Conservation (phyloP, 768 basidiomycete species). For the Hericium coralloides region DNA sequence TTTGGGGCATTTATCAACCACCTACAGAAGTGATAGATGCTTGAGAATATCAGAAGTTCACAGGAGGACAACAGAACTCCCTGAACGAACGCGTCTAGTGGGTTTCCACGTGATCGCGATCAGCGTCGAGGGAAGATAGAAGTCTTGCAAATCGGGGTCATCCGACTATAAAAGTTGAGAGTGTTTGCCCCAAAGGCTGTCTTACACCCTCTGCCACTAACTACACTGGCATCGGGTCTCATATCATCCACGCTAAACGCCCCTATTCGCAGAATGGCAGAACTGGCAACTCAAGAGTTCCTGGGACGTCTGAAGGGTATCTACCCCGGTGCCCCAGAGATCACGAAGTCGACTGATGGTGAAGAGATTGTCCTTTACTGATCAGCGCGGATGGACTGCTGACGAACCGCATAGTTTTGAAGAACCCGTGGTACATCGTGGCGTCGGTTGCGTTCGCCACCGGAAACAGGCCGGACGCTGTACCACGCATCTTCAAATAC, state of each 20-base stretch:
- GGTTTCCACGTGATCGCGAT: no score
- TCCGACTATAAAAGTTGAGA: no score
- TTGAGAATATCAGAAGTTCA: no score
- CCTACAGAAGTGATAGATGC: no score
- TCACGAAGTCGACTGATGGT: slow-evolving; percentile 13
- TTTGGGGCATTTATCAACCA: no score
- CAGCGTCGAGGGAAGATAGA: no score
- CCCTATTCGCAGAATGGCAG: slow-evolving; percentile 13
- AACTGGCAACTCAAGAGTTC: slow-evolving; percentile 33
- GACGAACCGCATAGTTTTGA: slow-evolving; percentile 4
- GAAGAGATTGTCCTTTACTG: not conserved
- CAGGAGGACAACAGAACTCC: no score
- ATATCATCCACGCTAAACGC: not conserved
- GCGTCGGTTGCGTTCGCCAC: slow-evolving; percentile 49
- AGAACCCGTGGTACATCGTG: slow-evolving; percentile 53
- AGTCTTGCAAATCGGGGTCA: no score
- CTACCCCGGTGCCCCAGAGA: slow-evolving; percentile 27
- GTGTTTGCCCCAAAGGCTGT: no score
- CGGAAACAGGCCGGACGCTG: slow-evolving; percentile 49
- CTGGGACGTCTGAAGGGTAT: slow-evolving; percentile 34
- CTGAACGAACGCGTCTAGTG: no score
- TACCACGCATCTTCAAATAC: slow-evolving; percentile 44
- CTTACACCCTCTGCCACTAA: no score
- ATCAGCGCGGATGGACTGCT: not conserved
- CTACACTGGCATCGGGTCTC: no score